Evolutionary conservation across 768 basidiomycete genomes (phyloP).

Genomic region (Calvatia gigantea): DNA sequence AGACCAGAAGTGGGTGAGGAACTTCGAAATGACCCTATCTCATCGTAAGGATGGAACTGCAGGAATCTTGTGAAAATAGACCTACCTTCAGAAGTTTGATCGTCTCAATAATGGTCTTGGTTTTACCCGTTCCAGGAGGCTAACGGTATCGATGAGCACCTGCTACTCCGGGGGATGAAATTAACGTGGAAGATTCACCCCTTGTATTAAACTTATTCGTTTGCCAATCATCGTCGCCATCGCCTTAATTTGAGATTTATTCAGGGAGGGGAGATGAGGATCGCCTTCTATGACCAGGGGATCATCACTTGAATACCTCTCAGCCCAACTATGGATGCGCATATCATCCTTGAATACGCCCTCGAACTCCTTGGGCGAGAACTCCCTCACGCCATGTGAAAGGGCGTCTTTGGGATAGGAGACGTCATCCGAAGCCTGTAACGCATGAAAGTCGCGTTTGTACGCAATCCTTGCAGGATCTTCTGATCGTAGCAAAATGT

Average conservation of each 20-base stretch:
- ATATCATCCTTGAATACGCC: slow-evolving; percentile 70
- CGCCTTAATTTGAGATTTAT: slow-evolving; percentile 74
- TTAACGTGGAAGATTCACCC: slow-evolving; percentile 45
- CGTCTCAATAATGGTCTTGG: slow-evolving; percentile 86
- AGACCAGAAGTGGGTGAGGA: slow-evolving; percentile 82
- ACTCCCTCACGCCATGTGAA: slow-evolving; percentile 10
- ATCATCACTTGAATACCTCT: slow-evolving; percentile 52
- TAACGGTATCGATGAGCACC: slow-evolving; percentile 23
- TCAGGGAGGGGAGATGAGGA: slow-evolving; percentile 61
- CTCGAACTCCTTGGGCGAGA: slow-evolving; percentile 14
- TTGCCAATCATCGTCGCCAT: slow-evolving; percentile 86
- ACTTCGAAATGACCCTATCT: slow-evolving; percentile 74
- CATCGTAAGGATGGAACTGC: background rate
- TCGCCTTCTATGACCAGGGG: slow-evolving; percentile 77
- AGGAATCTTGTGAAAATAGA: background rate
- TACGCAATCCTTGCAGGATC: slow-evolving; percentile 12
- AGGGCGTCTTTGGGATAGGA: slow-evolving; percentile 9
- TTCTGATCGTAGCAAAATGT: slow-evolving; percentile 56
- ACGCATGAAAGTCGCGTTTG: background rate
- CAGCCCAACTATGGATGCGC: slow-evolving; percentile 79
- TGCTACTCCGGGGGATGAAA: background rate
- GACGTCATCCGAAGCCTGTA: slow-evolving; percentile 19
- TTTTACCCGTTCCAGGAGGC: slow-evolving; percentile 94
- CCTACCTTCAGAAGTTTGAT: slow-evolving; percentile 73
- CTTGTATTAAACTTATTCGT: slow-evolving; percentile 78